These are phyloP conservation scores for Boeremia exigua DNA, from an alignment of 2,329 filamentous ascomycete species.

Conservation along the genomic window DNA sequence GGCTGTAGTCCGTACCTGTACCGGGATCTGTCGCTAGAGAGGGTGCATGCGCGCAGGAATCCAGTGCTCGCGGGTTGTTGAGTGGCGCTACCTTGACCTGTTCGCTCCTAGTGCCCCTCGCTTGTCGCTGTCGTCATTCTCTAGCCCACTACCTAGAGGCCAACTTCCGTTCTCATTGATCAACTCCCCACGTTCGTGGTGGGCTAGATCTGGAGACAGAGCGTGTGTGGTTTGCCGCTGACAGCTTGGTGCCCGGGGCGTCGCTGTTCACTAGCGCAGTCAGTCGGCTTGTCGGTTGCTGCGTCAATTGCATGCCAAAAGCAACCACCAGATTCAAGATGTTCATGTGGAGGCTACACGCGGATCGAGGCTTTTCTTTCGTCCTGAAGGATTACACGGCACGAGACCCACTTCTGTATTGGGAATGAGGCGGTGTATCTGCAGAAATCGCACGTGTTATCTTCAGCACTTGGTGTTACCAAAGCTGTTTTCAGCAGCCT, in stretches of 20 bases:
- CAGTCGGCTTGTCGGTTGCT: slow-evolving; percentile 24
- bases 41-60: slow-evolving; percentile 25
- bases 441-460: slow-evolving; percentile 3
- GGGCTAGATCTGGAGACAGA: slow-evolving; percentile 19
- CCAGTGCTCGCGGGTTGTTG: slow-evolving; percentile 16
- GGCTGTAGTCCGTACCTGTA: slow-evolving; percentile 20
- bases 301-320: neutral
- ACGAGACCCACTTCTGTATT: slow-evolving; percentile 16
- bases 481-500: neutral
- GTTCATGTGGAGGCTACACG: neutral
- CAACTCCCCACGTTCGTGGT: slow-evolving; percentile 17
- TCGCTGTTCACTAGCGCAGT: slow-evolving; percentile 22
- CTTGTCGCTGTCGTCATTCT: slow-evolving; percentile 19
- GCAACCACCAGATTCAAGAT: slow-evolving; percentile 5
- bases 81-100: slow-evolving; percentile 13
- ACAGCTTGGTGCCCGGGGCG: slow-evolving; percentile 23
- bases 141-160: slow-evolving; percentile 11
- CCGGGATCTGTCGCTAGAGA: slow-evolving; percentile 21
- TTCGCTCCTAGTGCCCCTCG: slow-evolving; percentile 17
- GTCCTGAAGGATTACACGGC: slow-evolving; percentile 12
- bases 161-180: slow-evolving; percentile 30
- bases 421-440: slow-evolving; percentile 10
- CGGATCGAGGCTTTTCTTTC: slow-evolving; percentile 8
- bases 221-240: slow-evolving; percentile 21
- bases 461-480: neutral